phyloP scores from a whole-genome alignment of 2,329 filamentous ascomycete species.

The Aspergillus sp. region DNA sequence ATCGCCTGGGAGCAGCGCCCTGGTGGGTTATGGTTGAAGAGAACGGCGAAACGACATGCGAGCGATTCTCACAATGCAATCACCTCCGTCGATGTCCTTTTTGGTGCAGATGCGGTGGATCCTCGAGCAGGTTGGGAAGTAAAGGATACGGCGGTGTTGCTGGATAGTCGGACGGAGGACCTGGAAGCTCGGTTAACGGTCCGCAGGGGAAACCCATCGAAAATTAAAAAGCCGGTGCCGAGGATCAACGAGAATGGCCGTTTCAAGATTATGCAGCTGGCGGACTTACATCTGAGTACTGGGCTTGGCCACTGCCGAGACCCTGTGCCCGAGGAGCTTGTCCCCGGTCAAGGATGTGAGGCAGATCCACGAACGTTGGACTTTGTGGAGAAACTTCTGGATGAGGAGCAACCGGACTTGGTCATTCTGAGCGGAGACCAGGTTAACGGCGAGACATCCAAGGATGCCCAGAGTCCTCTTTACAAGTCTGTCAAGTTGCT shows the following conservation, averaged over 20 bases:
- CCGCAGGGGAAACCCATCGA: conserved; percentile 66
- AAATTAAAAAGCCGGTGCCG: conserved; percentile 67
- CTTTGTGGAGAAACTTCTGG: conserved; percentile 78
- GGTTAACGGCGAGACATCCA: conserved; percentile 89
- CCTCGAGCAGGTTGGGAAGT: conserved; percentile 83
- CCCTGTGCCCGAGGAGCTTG: conserved; percentile 70
- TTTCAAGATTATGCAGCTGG: conserved; percentile 96
- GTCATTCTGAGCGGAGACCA: conserved; percentile 92
- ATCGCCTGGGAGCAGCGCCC: conserved; percentile 76
- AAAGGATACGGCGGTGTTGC: conserved; percentile 69
- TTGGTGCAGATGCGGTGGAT: conserved; percentile 88
- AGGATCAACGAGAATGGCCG: conserved; percentile 84
- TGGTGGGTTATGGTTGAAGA: conserved; percentile 78
- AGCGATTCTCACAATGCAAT: conserved; percentile 73
- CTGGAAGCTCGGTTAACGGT: conserved; percentile 76
- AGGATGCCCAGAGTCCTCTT: conserved; percentile 87
- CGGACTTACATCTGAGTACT: conserved; percentile 92
- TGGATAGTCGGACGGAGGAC: conserved; percentile 61
- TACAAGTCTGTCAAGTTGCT: conserved; percentile 90
- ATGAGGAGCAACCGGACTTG: conserved; percentile 90
- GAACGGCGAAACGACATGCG: conserved; percentile 68
- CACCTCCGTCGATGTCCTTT: conserved; percentile 81
- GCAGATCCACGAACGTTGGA: conserved; percentile 90
- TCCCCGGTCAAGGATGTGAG: conserved; percentile 74
- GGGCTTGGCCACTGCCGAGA: conserved; percentile 84